These are phyloP conservation scores for Sophora flavescens DNA, from an alignment of 306 rosid genomes.

Conservation along the genomic window DNA sequence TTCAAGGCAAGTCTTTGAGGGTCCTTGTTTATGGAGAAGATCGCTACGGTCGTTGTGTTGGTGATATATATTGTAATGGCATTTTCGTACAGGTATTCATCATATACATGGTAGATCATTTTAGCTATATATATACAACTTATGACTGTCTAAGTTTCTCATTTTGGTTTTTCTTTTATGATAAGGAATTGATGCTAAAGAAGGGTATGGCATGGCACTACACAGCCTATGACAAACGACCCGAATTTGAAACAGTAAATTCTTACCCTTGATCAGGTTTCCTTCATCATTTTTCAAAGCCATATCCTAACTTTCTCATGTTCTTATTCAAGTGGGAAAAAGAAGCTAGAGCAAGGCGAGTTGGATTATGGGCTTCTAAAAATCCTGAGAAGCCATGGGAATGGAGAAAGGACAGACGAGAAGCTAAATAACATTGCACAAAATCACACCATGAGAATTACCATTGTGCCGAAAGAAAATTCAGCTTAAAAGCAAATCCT, in stretches of 20 bases:
- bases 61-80: conserved; percentile 77
- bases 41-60: conserved; percentile 82
- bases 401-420: conserved; percentile 72
- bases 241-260: conserved; percentile 71
- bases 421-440: conserved; percentile 46
- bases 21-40: conserved; percentile 79
- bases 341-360: conserved; percentile 67
- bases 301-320: conserved; percentile 9
- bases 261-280: background rate
- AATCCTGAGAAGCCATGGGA: conserved; percentile 99
- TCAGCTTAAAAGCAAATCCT: background rate
- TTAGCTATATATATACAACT: background rate
- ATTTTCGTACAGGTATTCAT: conserved; percentile 77
- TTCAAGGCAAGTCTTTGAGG: conserved; percentile 79
- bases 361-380: conserved; percentile 86
- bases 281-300: conserved; percentile 22
- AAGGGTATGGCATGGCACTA: conserved; percentile 95
- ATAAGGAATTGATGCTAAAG: conserved; percentile 90
- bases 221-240: conserved; percentile 76
- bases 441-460: conserved; percentile 17
- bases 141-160: conserved; percentile 14
- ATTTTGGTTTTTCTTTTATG: conserved; percentile 38
- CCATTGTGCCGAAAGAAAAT: conserved; percentile 11
- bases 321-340: conserved; percentile 73
- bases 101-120: conserved; percentile 2